Evolutionary conservation across 2,329 filamentous ascomycete genomes (phyloP).

Genomic region (Nannizziopsis arthrosporioides): DNA sequence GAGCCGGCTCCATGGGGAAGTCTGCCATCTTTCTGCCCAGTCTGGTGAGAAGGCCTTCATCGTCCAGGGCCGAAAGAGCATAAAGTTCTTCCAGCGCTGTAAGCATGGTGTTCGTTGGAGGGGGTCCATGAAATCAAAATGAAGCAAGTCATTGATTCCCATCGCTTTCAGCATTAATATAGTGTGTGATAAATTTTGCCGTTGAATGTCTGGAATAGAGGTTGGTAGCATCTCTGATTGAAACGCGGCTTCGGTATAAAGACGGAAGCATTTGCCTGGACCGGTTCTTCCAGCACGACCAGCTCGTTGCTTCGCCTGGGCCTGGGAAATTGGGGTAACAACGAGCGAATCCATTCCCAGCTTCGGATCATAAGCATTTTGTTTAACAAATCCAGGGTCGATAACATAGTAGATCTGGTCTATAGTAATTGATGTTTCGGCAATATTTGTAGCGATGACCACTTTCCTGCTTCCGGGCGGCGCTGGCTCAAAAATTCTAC

Average conservation of each 20-base stretch:
- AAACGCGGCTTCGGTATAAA: slow-evolving; percentile 92
- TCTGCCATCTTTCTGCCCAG: slow-evolving; percentile 95
- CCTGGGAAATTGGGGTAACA: slow-evolving; percentile 91
- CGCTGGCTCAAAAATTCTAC: slow-evolving; percentile 85
- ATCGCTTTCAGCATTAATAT: slow-evolving; percentile 98
- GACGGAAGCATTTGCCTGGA: slow-evolving; percentile 86
- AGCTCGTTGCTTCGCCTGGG: slow-evolving; percentile 87
- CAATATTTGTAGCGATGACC: slow-evolving; percentile 96
- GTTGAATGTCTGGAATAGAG: slow-evolving; percentile 90
- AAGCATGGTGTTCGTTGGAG: slow-evolving; percentile 94
- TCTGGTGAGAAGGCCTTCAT: slow-evolving; percentile 85
- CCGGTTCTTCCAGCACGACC: slow-evolving; percentile 89
- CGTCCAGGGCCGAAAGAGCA: slow-evolving; percentile 78
- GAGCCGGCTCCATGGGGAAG: slow-evolving; percentile 90
- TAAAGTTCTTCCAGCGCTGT: slow-evolving; percentile 93
- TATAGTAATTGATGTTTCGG: slow-evolving; percentile 94
- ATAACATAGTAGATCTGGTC: slow-evolving; percentile 97
- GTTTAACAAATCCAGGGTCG: slow-evolving; percentile 94
- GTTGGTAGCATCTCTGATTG: slow-evolving; percentile 96
- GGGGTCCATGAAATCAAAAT: slow-evolving; percentile 99
- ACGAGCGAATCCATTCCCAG: slow-evolving; percentile 95
- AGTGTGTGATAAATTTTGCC: slow-evolving; percentile 81
- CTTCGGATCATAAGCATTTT: slow-evolving; percentile 93
- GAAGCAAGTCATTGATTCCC: slow-evolving; percentile 94
- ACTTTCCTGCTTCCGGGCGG: slow-evolving; percentile 80